phyloP scores from a whole-genome alignment of 2,329 filamentous ascomycete species.

The Calonectria hongkongensis region DNA sequence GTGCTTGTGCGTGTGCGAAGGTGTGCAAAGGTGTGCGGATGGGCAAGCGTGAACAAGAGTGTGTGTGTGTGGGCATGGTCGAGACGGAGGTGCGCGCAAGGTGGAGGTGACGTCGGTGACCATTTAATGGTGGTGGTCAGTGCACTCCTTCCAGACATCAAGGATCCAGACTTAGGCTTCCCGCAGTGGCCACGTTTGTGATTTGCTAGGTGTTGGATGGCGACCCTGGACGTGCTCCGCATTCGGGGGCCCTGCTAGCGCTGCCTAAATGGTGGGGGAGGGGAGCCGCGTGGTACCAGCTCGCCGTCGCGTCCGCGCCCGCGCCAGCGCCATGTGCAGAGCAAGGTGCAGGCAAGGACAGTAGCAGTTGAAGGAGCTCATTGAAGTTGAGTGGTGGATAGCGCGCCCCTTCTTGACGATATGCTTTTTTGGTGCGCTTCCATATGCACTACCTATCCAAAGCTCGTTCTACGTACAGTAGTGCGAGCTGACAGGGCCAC shows the following conservation, averaged over 20 bases:
- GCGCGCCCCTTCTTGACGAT: neutral
- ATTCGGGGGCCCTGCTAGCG: slow-evolving; percentile 25
- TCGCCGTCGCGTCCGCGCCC: slow-evolving; percentile 26
- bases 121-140: slow-evolving; percentile 33
- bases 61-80: slow-evolving; percentile 23
- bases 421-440: slow-evolving; percentile 3
- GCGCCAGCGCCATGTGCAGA: slow-evolving; percentile 25
- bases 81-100: slow-evolving; percentile 15
- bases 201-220: slow-evolving; percentile 19
- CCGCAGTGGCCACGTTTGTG: slow-evolving; percentile 17
- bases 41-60: too few species aligned
- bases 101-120: slow-evolving; percentile 50
- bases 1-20: neutral
- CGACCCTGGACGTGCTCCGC: slow-evolving; percentile 35
- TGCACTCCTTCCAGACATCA: slow-evolving; percentile 17
- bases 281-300: slow-evolving; percentile 19
- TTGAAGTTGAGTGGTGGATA: neutral
- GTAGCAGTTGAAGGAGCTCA: neutral
- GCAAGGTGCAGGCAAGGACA: neutral
- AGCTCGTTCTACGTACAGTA: slow-evolving; percentile 9
- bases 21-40: neutral
- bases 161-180: slow-evolving; percentile 4
- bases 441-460: slow-evolving; percentile 8
- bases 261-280: slow-evolving; percentile 26
- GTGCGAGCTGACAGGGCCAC: slow-evolving; percentile 15